These are phyloP conservation scores for Boletus rex-veris DNA, from an alignment of 768 basidiomycete genomes.

Conservation along the genomic window DNA sequence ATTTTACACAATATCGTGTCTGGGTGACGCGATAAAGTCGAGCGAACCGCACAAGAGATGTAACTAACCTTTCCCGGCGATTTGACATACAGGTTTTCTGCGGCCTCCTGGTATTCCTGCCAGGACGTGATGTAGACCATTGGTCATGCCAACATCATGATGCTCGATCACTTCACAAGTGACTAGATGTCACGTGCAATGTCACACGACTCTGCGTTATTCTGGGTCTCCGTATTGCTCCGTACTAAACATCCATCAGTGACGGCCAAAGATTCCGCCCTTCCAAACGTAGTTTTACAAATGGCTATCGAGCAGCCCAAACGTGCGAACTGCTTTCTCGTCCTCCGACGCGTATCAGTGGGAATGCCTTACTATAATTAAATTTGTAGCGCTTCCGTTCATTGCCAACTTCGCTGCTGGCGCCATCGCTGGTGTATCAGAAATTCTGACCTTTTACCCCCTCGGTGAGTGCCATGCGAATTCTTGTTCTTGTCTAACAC, in stretches of 20 bases:
- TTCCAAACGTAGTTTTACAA: not conserved
- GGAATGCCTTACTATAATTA: slow-evolving; percentile 6
- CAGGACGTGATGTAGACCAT: slow-evolving; percentile 89
- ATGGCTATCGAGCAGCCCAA: slow-evolving; percentile 34
- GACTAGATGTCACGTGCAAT: slow-evolving; percentile 13
- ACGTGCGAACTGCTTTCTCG: slow-evolving; percentile 17
- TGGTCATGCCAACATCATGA: not conserved
- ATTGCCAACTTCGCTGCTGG: slow-evolving; percentile 90
- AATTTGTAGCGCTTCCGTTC: slow-evolving; percentile 69
- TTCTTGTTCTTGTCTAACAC: not conserved
- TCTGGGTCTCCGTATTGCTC: not conserved
- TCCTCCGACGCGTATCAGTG: not conserved
- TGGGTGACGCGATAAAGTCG: slow-evolving; percentile 31
- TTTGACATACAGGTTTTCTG: slow-evolving; percentile 77
- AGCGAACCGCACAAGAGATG: not conserved
- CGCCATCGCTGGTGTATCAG: slow-evolving; percentile 90
- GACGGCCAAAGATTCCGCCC: not conserved
- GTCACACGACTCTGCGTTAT: not conserved
- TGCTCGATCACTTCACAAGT: not conserved
- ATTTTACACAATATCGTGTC: slow-evolving; percentile 92
- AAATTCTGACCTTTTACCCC: slow-evolving; percentile 84
- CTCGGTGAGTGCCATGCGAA: slow-evolving; percentile 56
- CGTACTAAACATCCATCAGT: not conserved
- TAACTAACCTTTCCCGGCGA: slow-evolving; percentile 69
- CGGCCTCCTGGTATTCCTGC: slow-evolving; percentile 89